Base-by-base conservation (phyloP, 202 grass and related monocot genomes). In the Miscanthus sacchariflorus region DNA sequence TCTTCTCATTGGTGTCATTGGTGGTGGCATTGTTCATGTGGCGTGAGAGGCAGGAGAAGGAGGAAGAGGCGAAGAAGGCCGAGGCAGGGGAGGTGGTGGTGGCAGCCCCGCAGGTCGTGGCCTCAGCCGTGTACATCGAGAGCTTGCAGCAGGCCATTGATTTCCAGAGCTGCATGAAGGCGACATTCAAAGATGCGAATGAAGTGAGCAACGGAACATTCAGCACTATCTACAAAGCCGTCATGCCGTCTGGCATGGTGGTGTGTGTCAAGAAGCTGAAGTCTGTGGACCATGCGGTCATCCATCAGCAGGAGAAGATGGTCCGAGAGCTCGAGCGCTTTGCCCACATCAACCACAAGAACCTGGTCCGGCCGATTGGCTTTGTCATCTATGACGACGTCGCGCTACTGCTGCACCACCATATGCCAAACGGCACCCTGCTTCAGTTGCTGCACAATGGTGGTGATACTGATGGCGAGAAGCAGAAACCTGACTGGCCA, bases 21-120 rank as follows among this genome's bases (percentile, higher is more conserved):
- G 81, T 98, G 50, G 96, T 98, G 6, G 91, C 85, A 9, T 83
- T 98, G 84, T 98, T 98, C 86, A 96, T 98, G 94, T 87, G 95
- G 85, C 90, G 91, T 24, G 96, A 98, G 89, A 93, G 87, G 87
- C 94, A 98, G 92, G 96, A 96, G 82, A 94, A 92, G 88, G 94
- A 95, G 85, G 94, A 89, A 35, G 92, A 96, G 86, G 85, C 52
- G 1, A 89, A 89, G 68, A 91, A 88, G 86, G 86, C 77, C 2
- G 76, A 88, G 67, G 77, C 87, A 68, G 90, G 86, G 44, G 92
- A 93, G 43, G 87, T 93, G 33, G 84, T 89, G 49, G 92, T 56
- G 18, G 52, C 87, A 33, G 83, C 88, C 3, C 91, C 90, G 0
- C 81, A 98, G 75, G 89, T 96, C 9, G 48, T 85, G 66, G 89